Percentiles rank a stretch among this genome's conserved stretches.
phyloP scores from a whole-genome alignment of 2,329 filamentous ascomycete species.

The Pseudopithomyces maydicus region DNA sequence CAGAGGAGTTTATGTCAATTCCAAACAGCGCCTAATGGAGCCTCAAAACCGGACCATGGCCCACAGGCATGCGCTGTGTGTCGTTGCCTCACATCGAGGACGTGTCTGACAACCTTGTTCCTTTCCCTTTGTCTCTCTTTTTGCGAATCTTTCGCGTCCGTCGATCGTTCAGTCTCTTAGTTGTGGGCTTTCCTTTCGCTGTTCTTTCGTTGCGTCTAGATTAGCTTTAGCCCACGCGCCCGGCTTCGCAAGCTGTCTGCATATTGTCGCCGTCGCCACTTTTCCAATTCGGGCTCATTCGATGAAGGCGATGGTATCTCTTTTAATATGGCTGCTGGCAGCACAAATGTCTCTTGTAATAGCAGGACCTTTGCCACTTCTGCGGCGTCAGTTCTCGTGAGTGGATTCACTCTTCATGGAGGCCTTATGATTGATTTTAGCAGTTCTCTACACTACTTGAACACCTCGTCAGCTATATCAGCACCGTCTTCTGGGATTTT shows the following conservation, averaged over 20 bases:
- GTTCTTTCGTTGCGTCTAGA: conserved; percentile 20
- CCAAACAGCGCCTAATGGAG: conserved; percentile 47
- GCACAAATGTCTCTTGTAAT: conserved; percentile 33
- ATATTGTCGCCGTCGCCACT: conserved; percentile 20
- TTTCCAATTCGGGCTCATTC: conserved; percentile 24
- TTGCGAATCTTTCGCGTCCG: conserved; percentile 22
- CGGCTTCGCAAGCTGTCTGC: conserved; percentile 11
- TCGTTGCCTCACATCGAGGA: conserved; percentile 24
- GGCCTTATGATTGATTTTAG: conserved; percentile 13
- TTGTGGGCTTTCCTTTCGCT: conserved; percentile 21
- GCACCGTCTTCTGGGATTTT: background rate
- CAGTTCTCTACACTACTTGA: conserved; percentile 34
- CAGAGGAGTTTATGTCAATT: conserved; percentile 29
- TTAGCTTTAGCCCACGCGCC: conserved; percentile 28
- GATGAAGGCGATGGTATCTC: conserved; percentile 33
- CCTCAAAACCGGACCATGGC: conserved; percentile 43
- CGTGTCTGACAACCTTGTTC: conserved; percentile 31
- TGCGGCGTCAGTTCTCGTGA: conserved; percentile 30
- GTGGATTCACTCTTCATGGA: conserved; percentile 8
- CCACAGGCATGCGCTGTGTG: conserved; percentile 29
- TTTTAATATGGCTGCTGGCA: conserved; percentile 44
- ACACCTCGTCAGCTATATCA: conserved; percentile 25
- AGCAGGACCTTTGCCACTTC: conserved; percentile 40
- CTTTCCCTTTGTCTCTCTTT: conserved; percentile 26
- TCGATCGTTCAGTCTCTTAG: conserved; percentile 42